Percentiles rank a stretch among this genome's conserved stretches.
These are phyloP conservation scores for Earliella scabrosa DNA, from an alignment of 1,284 basidiomycete genomes.

Conservation along the genomic window DNA sequence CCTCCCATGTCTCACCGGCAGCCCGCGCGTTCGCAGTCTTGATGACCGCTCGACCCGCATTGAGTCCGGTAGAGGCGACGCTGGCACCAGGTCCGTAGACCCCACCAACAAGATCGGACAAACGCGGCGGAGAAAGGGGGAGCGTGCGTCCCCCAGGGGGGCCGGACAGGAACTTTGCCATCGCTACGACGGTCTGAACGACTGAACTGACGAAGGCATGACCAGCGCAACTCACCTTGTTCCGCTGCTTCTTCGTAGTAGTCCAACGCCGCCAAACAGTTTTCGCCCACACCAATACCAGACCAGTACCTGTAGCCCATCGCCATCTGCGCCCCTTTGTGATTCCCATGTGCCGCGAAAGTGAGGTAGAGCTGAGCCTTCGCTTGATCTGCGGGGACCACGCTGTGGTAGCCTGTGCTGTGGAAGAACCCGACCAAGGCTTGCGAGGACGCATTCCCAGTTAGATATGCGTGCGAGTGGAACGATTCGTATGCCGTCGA, in stretches of 20 bases:
- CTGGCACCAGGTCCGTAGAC: conserved; percentile 94
- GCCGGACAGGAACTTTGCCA: conserved; percentile 76
- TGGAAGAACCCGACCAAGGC: conserved; percentile 86
- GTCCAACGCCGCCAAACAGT: conserved; percentile 78
- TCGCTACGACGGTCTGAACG: conserved; percentile 50
- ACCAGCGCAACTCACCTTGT: conserved; percentile 56
- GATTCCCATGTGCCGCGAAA: conserved; percentile 87
- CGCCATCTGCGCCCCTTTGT: conserved; percentile 90
- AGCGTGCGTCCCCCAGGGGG: conserved; percentile 92
- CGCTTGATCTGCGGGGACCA: conserved; percentile 70
- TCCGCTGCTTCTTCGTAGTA: conserved; percentile 92
- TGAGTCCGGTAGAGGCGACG: conserved; percentile 83
- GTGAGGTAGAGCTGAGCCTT: conserved; percentile 92
- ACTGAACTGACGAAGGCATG: not conserved
- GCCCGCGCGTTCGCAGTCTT: conserved; percentile 82
- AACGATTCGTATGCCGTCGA: conserved; percentile 64
- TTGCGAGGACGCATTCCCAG: conserved; percentile 86
- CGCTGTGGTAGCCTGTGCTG: conserved; percentile 79
- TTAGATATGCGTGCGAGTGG: conserved; percentile 60
- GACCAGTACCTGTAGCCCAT: conserved; percentile 96
- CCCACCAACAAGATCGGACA: conserved; percentile 92
- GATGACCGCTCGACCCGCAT: conserved; percentile 75
- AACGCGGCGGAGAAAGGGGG: conserved; percentile 79
- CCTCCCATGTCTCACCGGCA: conserved; percentile 90
- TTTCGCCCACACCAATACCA: conserved; percentile 90